Percentiles rank a stretch among this genome's conserved stretches.
Evolutionary conservation across 78 protist species (phyloP).

Genomic region (Chrysochromulina parva): DNA sequence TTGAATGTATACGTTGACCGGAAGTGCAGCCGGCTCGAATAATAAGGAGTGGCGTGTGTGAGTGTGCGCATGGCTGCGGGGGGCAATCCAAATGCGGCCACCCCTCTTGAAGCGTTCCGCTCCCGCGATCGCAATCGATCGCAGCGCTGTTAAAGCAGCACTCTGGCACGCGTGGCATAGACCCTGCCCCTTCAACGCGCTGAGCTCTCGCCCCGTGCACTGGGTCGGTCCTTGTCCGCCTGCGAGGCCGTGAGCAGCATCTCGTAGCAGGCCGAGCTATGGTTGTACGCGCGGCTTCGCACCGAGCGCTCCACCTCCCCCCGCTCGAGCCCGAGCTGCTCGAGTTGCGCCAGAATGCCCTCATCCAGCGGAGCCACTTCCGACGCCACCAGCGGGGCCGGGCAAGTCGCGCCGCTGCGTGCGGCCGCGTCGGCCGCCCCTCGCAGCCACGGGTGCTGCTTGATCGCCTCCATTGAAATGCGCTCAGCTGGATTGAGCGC

Average conservation of each 20-base stretch:
- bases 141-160: no score
- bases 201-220: no score
- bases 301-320: not conserved
- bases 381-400: not conserved
- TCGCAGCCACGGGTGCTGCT: not conserved
- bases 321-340: not conserved
- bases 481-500: not conserved
- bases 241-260: not conserved
- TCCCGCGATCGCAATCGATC: no score
- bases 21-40: no score
- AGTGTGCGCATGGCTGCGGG: no score
- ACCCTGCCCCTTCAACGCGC: no score
- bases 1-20: no score
- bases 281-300: not conserved
- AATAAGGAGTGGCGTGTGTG: no score
- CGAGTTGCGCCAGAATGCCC: not conserved
- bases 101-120: no score
- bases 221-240: no score
- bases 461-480: not conserved
- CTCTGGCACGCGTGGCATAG: no score
- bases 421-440: not conserved
- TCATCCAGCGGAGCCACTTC: not conserved
- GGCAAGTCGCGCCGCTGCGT: not conserved
- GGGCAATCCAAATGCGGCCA: no score
- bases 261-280: not conserved